Evolutionary conservation across 345 rosid species (phyloP).

Genomic region (Noccaea caerulescens): DNA sequence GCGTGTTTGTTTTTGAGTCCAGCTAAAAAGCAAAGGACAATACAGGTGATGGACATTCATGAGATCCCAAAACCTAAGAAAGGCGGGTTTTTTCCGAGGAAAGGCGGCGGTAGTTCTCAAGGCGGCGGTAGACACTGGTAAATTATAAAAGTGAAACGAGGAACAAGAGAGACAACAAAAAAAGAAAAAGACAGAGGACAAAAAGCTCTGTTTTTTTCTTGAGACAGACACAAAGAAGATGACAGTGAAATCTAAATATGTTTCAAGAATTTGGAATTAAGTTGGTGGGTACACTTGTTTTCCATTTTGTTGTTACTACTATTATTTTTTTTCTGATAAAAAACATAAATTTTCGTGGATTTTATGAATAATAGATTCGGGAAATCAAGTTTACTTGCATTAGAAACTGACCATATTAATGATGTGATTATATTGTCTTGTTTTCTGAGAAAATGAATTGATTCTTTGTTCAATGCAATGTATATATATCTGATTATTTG

Average conservation of each 20-base stretch:
- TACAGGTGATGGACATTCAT: slow-evolving; percentile 98
- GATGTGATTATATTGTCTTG: not conserved
- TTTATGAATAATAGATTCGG: slow-evolving; percentile 31
- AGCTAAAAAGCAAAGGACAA: slow-evolving; percentile 99
- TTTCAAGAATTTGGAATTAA: slow-evolving; percentile 38
- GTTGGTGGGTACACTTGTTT: slow-evolving; percentile 48
- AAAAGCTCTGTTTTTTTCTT: slow-evolving; percentile 26
- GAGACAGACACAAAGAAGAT: slow-evolving; percentile 5
- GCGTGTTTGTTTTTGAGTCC: slow-evolving; percentile 38
- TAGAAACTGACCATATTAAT: not conserved
- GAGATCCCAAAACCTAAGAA: slow-evolving; percentile 96
- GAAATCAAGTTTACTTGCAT: slow-evolving; percentile 4
- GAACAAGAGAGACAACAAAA: not conserved
- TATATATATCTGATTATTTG: slow-evolving; percentile 2
- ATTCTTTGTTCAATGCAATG: not conserved
- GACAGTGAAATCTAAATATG: slow-evolving; percentile 34
- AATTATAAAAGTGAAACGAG: slow-evolving; percentile 30
- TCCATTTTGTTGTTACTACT: slow-evolving; percentile 33
- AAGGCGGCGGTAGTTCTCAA: slow-evolving; percentile 79
- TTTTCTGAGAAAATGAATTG: slow-evolving; percentile 7
- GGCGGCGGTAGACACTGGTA: slow-evolving; percentile 93
- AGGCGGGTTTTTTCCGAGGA: slow-evolving; percentile 77
- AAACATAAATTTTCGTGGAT: slow-evolving; percentile 40
- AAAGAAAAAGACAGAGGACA: slow-evolving; percentile 18
- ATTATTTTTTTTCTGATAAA: slow-evolving; percentile 1